phyloP scores from a whole-genome alignment of 495 filamentous ascomycete genomes.

The Viridothelium virens region DNA sequence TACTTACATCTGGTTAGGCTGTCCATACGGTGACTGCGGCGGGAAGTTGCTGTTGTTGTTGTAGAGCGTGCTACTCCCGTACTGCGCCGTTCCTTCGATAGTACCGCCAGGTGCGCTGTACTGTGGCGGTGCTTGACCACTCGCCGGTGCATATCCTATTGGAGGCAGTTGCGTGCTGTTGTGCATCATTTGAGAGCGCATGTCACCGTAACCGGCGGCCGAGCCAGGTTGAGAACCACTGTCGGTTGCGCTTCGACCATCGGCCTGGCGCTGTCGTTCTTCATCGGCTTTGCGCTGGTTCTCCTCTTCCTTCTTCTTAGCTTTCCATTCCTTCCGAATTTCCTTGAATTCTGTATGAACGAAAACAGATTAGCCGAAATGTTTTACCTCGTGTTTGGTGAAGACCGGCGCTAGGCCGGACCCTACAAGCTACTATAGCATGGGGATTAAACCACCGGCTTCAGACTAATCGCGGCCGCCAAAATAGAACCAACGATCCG shows the following conservation, averaged over 20 bases:
- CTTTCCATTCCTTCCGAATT: slow-evolving; percentile 98
- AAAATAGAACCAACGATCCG: slow-evolving; percentile 21
- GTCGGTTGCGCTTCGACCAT: slow-evolving; percentile 49
- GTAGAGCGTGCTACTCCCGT: slow-evolving; percentile 47
- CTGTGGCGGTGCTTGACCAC: slow-evolving; percentile 53
- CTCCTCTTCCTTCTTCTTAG: slow-evolving; percentile 98
- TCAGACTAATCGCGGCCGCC: neutral
- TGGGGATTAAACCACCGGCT: neutral
- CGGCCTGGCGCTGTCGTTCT: slow-evolving; percentile 69
- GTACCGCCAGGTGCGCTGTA: slow-evolving; percentile 59
- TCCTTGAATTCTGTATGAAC: slow-evolving; percentile 82
- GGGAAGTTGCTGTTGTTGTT: slow-evolving; percentile 47
- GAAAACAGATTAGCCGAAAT: slow-evolving; percentile 24
- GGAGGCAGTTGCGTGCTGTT: slow-evolving; percentile 68
- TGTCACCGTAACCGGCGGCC: slow-evolving; percentile 49
- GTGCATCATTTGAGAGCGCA: slow-evolving; percentile 48
- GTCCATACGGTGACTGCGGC: slow-evolving; percentile 68
- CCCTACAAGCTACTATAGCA: neutral
- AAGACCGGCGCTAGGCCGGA: slow-evolving; percentile 23
- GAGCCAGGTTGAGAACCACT: slow-evolving; percentile 24
- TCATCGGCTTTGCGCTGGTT: slow-evolving; percentile 81
- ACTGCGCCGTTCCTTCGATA: slow-evolving; percentile 54
- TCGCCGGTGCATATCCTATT: slow-evolving; percentile 69
- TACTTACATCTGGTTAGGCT: slow-evolving; percentile 61
- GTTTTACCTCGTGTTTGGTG: slow-evolving; percentile 16